These are phyloP conservation scores for Nadsonia commutata DNA, from an alignment of 1,139 yeast genomes.

Conservation along the genomic window DNA sequence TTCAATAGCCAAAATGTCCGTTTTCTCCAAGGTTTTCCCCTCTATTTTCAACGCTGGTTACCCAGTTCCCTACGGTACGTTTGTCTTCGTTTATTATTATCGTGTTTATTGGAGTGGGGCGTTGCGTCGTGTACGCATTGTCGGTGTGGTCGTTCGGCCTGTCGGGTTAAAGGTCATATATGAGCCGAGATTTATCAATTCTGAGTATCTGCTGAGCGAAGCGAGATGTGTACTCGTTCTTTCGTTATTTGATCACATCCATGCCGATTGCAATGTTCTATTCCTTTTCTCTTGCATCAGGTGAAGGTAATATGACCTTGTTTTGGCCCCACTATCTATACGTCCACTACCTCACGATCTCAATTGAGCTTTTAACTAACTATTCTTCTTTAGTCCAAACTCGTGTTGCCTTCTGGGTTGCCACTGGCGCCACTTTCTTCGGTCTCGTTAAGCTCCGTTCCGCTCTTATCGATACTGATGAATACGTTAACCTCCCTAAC, in stretches of 20 bases:
- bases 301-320: background rate
- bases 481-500: conserved; percentile 66
- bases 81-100: too few species aligned
- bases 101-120: too few species aligned
- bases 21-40: background rate
- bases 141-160: background rate
- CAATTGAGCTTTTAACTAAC: too few species aligned
- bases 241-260: too few species aligned
- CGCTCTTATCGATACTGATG: conserved; percentile 31
- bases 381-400: background rate
- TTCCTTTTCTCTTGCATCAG: background rate
- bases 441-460: conserved; percentile 4
- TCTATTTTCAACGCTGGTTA: background rate
- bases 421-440: conserved; percentile 1
- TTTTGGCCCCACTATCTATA: too few species aligned
- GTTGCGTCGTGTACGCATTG: too few species aligned
- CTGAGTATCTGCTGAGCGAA: too few species aligned
- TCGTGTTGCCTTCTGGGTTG: conserved; percentile 3
- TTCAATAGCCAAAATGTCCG: background rate
- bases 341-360: too few species aligned
- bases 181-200: too few species aligned
- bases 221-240: too few species aligned
- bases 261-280: too few species aligned
- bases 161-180: background rate
- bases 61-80: background rate